Percentiles rank a stretch among this genome's conserved stretches.
phyloP scores from a whole-genome alignment of 164 flowering plant genomes.

The Cinnamomum micranthum region DNA sequence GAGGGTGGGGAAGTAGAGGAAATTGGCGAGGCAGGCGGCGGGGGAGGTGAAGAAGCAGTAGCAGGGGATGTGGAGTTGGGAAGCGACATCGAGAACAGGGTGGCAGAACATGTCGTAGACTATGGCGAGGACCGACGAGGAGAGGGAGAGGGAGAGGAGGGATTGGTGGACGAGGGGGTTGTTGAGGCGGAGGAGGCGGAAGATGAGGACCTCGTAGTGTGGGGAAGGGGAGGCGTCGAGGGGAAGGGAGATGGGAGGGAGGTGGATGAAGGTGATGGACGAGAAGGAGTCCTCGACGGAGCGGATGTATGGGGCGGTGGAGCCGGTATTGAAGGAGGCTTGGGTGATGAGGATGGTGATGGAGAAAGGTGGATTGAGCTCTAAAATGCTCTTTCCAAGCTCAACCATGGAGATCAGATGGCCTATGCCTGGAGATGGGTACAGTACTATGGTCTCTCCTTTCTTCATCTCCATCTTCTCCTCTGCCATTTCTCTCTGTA shows the following conservation, averaged over 20 bases:
- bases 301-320: constrained; percentile 27
- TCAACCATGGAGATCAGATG: constrained; percentile 40
- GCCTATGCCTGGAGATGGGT: constrained; percentile 32
- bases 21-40: constrained; percentile 6
- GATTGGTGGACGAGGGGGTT: constrained; percentile 23
- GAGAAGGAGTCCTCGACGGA: constrained; percentile 14
- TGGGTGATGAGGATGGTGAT: constrained; percentile 24
- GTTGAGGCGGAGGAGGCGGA: constrained; percentile 22
- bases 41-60: constrained; percentile 25
- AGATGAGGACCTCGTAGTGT: constrained; percentile 13
- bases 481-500: background rate
- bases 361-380: constrained; percentile 8
- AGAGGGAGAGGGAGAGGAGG: constrained; percentile 19
- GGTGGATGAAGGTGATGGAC: constrained; percentile 30
- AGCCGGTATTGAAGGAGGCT: constrained; percentile 10
- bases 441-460: background rate
- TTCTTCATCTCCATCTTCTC: background rate
- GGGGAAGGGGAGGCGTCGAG: constrained; percentile 5
- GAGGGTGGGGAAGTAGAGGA: constrained; percentile 17
- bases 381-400: constrained; percentile 24
- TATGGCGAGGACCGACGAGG: constrained; percentile 18
- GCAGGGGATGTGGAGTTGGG: constrained; percentile 21
- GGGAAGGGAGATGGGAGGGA: constrained; percentile 11
- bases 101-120: constrained; percentile 35
- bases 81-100: constrained; percentile 17